phyloP scores from a whole-genome alignment of 441 rosid genomes.

The Codiaeum variegatum region DNA sequence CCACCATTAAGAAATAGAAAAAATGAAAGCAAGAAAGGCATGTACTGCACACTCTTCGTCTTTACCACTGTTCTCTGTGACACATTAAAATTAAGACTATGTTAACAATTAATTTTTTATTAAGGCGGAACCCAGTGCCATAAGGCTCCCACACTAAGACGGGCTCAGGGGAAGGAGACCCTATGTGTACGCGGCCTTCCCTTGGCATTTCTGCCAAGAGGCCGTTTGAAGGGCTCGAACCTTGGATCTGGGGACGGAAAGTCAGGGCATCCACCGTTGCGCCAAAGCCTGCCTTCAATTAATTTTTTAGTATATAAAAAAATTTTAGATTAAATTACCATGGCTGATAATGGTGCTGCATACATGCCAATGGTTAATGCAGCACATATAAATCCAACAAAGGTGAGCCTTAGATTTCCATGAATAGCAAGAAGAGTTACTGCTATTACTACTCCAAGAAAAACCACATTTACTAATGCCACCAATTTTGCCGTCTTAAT shows the following conservation, averaged over 20 bases:
- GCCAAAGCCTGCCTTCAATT: too few relatives aligned
- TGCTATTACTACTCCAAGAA: slow-evolving; percentile 39
- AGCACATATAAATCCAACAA: slow-evolving; percentile 49
- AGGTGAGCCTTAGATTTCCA: slow-evolving; percentile 30
- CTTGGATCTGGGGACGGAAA: too few relatives aligned
- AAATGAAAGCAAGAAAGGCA: slow-evolving; percentile 59
- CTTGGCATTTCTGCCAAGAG: too few relatives aligned
- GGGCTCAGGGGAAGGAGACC: too few relatives aligned
- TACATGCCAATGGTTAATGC: slow-evolving; percentile 51
- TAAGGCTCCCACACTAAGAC: too few relatives aligned
- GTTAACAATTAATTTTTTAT: too few relatives aligned
- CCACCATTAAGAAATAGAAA: slow-evolving; percentile 48
- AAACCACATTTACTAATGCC: slow-evolving; percentile 35
- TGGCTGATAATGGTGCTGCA: slow-evolving; percentile 47
- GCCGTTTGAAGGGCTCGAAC: too few relatives aligned
- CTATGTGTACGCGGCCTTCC: too few relatives aligned
- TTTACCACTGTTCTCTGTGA: slow-evolving; percentile 40
- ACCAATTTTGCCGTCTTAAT: slow-evolving; percentile 37
- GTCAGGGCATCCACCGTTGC: too few relatives aligned
- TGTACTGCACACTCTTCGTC: slow-evolving; percentile 51
- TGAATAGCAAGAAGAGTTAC: slow-evolving; percentile 43
- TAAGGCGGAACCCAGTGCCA: too few relatives aligned
- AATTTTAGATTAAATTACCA: slow-evolving; percentile 46
- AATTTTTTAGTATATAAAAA: too few relatives aligned
- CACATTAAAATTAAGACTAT: background rate